Conservation (phyloP, 2,329 filamentous ascomycete genomes). For the Cercospora sp. region DNA sequence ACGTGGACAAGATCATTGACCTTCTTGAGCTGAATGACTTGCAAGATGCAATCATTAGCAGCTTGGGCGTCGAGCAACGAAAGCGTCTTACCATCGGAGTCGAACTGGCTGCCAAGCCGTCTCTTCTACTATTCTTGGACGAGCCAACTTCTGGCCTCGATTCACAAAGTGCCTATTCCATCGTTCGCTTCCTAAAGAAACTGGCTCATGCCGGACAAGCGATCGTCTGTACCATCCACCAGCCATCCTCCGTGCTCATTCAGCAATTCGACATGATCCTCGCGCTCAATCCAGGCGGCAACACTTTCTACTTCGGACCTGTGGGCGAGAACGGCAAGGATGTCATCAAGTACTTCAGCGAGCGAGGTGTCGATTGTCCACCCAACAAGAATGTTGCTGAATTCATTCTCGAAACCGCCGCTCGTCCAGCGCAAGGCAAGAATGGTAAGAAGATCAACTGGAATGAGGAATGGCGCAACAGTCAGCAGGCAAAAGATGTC, state of each 20-base stretch:
- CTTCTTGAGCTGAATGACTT: conserved; percentile 65
- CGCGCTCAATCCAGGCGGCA: conserved; percentile 66
- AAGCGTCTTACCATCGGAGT: conserved; percentile 74
- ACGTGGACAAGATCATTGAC: conserved; percentile 66
- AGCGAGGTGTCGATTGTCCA: conserved; percentile 66
- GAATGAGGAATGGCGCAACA: conserved; percentile 73
- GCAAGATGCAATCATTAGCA: conserved; percentile 66
- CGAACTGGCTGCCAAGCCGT: conserved; percentile 69
- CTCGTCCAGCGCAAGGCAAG: conserved; percentile 54
- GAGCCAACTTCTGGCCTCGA: conserved; percentile 72
- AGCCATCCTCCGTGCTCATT: conserved; percentile 68
- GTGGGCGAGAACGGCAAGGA: conserved; percentile 66
- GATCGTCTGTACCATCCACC: conserved; percentile 73
- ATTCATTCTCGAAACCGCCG: conserved; percentile 66
- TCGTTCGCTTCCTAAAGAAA: conserved; percentile 69
- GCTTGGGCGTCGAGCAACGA: conserved; percentile 67
- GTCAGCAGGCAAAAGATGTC: conserved; percentile 60
- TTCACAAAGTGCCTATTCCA: conserved; percentile 67
- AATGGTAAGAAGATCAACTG: conserved; percentile 65
- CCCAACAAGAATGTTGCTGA: conserved; percentile 66
- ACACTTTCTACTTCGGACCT: conserved; percentile 72
- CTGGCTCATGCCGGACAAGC: conserved; percentile 66
- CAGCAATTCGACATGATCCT: conserved; percentile 75
- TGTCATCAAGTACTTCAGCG: conserved; percentile 67
- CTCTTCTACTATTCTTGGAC: conserved; percentile 68